Evolutionary conservation across 2,329 filamentous ascomycete genomes (phyloP).

Genomic region (Neonectria ditissima): DNA sequence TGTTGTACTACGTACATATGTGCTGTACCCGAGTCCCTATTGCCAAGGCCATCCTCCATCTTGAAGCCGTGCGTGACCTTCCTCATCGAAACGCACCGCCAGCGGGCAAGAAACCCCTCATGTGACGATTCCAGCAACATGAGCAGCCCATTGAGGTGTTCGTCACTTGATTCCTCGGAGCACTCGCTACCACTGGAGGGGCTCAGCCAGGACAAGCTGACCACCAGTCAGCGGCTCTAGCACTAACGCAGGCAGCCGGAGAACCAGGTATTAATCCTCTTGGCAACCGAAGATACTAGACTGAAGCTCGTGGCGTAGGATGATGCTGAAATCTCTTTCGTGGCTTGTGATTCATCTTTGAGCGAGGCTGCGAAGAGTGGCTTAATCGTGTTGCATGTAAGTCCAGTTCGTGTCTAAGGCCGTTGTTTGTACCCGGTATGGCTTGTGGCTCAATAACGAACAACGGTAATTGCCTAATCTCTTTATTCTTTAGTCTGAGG

Average conservation of each 20-base stretch:
- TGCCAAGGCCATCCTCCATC: background rate
- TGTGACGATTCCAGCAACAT: too few relatives aligned
- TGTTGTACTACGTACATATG: too few relatives aligned
- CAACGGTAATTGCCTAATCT: too few relatives aligned
- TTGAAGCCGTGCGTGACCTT: background rate
- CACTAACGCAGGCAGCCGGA: background rate
- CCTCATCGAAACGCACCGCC: background rate
- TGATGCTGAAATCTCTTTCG: background rate
- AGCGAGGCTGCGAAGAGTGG: background rate
- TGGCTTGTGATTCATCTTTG: background rate
- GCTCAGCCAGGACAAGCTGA: background rate
- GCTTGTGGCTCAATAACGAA: too few relatives aligned
- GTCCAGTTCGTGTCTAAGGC: too few relatives aligned
- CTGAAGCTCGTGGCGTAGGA: background rate
- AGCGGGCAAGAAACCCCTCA: background rate
- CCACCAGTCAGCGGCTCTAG: background rate
- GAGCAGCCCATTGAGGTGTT: background rate
- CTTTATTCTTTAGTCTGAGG: too few relatives aligned
- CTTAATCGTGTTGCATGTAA: too few relatives aligned
- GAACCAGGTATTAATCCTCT: background rate
- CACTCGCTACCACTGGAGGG: background rate
- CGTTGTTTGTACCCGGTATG: too few relatives aligned
- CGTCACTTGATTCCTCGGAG: background rate
- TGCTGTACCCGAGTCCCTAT: background rate
- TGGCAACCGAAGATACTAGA: background rate